Percentiles rank a stretch among this genome's conserved stretches.
phyloP scores from a whole-genome alignment of 2,329 filamentous ascomycete species.

The Graphilbum fragrans region DNA sequence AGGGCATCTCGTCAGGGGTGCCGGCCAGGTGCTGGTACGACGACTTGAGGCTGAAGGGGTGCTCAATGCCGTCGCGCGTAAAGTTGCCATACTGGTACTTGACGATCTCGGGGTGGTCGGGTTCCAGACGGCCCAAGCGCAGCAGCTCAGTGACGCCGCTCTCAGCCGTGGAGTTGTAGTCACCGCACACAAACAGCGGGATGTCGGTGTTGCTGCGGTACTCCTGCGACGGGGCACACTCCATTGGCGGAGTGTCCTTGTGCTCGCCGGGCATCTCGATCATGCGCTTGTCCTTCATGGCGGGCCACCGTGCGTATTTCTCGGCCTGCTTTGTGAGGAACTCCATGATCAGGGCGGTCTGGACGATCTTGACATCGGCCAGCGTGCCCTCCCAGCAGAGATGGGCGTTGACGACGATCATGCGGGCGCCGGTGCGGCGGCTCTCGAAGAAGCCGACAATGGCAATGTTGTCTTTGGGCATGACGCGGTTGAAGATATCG shows the following conservation, averaged over 20 bases:
- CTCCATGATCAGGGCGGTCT: conserved; percentile 92
- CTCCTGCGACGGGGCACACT: conserved; percentile 71
- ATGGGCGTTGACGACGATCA: conserved; percentile 91
- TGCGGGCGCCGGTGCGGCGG: conserved; percentile 71
- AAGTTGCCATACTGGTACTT: conserved; percentile 85
- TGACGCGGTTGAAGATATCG: conserved; percentile 96
- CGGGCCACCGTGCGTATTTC: conserved; percentile 66
- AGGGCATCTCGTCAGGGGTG: conserved; percentile 71
- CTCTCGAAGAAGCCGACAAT: conserved; percentile 90
- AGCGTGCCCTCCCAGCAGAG: conserved; percentile 87
- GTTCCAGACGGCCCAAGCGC: conserved; percentile 63
- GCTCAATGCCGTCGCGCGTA: conserved; percentile 81
- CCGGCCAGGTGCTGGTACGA: conserved; percentile 75
- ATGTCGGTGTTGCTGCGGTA: conserved; percentile 82
- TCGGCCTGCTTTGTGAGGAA: conserved; percentile 77
- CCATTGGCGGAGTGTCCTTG: conserved; percentile 38
- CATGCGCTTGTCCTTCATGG: conserved; percentile 70
- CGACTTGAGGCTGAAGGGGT: conserved; percentile 88
- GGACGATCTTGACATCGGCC: conserved; percentile 91
- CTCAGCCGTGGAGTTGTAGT: conserved; percentile 83
- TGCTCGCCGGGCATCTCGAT: conserved; percentile 26
- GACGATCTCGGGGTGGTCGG: conserved; percentile 68
- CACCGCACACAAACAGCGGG: conserved; percentile 81
- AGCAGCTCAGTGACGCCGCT: conserved; percentile 90
- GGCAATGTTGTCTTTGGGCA: conserved; percentile 96